Base-by-base conservation (phyloP, 768 basidiomycete species). In the Boletus rex-veris region DNA sequence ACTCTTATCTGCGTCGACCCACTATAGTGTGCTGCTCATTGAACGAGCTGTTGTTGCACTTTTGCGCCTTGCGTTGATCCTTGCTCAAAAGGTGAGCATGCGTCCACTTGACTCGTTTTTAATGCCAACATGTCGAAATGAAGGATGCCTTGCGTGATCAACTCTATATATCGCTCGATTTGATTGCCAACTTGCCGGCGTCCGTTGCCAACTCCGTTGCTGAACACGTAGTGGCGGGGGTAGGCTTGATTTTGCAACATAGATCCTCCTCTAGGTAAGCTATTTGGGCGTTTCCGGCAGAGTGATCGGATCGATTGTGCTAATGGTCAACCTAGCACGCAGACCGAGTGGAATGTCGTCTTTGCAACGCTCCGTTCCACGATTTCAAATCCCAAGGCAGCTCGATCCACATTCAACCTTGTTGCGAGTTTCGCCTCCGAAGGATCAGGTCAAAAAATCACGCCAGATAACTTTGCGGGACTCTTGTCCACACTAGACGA, bases 291-390 rank as follows among this genome's bases (percentile, higher is more conserved):
- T 53, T 37, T 4, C 14, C 35, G 11, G 35, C 26, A 28, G 16
- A 18, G 24, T 10, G 31, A 3, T 26, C 0, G 30, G 18, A 19
- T 49, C 1, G 38, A 44, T 24, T 19, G 52, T 48, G 33, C 45
- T 62, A 38, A 68, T 7, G 21, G 33, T 45, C 21, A 33, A 51
- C 58, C 0, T 50, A 92, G 86, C 51, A 94, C 93, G 1, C 86
- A 89, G 59, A 98, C 96, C 1, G 96, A 98, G 67, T 99, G 96
- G 96, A 93, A 91, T 57, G 75, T 98, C 38, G 81, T 95, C 19
- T 91, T 95, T 63, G 89, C 91, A 1, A 76, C 98, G 28, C 80
- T 98, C 58, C 84, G 91, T 45, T 87, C 86, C 2, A 95, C 93
- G 0, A 81, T 94, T 39, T 77, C 85, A 12, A 89, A 97, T 65